Conservation (phyloP, 495 filamentous ascomycete genomes). For the Penicillium simplicissimum region DNA sequence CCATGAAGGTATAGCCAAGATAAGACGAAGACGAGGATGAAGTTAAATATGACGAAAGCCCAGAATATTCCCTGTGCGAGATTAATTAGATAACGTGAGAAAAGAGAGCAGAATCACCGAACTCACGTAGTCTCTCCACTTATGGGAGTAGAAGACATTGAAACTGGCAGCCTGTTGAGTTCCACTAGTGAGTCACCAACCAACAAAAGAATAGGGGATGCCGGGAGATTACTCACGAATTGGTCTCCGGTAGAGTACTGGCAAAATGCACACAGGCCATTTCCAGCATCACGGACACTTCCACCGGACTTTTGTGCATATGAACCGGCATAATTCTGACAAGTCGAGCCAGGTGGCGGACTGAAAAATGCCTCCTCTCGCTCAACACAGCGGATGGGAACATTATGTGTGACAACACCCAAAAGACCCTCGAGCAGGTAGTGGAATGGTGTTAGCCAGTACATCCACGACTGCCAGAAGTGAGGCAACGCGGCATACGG, state of each 20-base stretch:
- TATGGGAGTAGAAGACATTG: conserved; percentile 53
- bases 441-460: conserved; percentile 63
- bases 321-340: conserved; percentile 49
- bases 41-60: conserved; percentile 58
- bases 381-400: conserved; percentile 54
- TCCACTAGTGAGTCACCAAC: background rate
- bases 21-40: conserved; percentile 48
- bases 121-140: conserved; percentile 64
- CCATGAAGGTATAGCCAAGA: conserved; percentile 59
- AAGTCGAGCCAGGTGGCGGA: conserved; percentile 52
- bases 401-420: conserved; percentile 52
- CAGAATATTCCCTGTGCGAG: conserved; percentile 52
- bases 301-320: conserved; percentile 51
- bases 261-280: conserved; percentile 61
- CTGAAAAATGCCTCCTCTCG: conserved; percentile 59
- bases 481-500: conserved; percentile 54
- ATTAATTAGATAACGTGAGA: background rate
- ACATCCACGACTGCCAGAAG: conserved; percentile 71
- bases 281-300: conserved; percentile 47
- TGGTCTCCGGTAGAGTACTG: conserved; percentile 57
- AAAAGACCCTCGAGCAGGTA: conserved; percentile 63
- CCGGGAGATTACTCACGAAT: conserved; percentile 42
- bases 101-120: background rate
- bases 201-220: background rate
- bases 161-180: conserved; percentile 39